Evolutionary conservation across 495 filamentous ascomycete genomes (phyloP).

Genomic region (Penicillium cataractarum): DNA sequence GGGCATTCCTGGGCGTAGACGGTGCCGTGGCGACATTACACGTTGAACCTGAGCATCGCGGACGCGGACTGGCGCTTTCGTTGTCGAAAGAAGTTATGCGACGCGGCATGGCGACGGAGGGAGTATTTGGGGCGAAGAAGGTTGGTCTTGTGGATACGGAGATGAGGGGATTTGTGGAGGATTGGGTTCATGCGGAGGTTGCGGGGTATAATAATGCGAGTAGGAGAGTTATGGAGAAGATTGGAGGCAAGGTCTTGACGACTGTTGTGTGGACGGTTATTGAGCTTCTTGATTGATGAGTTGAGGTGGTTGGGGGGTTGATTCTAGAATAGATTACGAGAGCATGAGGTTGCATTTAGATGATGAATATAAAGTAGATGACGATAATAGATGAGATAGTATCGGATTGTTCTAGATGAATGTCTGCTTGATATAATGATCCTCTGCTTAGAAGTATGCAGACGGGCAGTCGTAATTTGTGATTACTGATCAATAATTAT

Average conservation of each 20-base stretch:
- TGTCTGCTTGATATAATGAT: no score
- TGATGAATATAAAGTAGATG: neutral
- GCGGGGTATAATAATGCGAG: slow-evolving; percentile 48
- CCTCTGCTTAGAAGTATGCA: no score
- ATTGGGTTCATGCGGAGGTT: slow-evolving; percentile 53
- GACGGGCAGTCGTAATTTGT: no score
- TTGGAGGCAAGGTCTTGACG: slow-evolving; percentile 46
- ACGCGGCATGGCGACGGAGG: slow-evolving; percentile 28
- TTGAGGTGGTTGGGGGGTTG: no score
- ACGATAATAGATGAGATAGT: neutral
- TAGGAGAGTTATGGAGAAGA: slow-evolving; percentile 53
- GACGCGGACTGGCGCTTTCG: slow-evolving; percentile 43
- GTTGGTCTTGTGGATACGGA: slow-evolving; percentile 11
- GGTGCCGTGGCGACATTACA: slow-evolving; percentile 52
- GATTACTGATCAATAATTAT: no score
- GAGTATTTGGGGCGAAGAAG: slow-evolving; percentile 26
- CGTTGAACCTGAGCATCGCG: slow-evolving; percentile 52
- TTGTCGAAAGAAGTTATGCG: slow-evolving; percentile 44
- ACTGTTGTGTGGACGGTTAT: slow-evolving; percentile 47
- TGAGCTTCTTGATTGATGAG: slow-evolving; percentile 30
- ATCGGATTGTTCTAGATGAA: no score
- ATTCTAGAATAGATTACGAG: neutral
- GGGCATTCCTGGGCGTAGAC: slow-evolving; percentile 51
- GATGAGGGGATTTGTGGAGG: slow-evolving; percentile 7
- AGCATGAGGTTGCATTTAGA: neutral